Conservation (phyloP, 768 basidiomycete species). For the Tricholoma saponaceum region DNA sequence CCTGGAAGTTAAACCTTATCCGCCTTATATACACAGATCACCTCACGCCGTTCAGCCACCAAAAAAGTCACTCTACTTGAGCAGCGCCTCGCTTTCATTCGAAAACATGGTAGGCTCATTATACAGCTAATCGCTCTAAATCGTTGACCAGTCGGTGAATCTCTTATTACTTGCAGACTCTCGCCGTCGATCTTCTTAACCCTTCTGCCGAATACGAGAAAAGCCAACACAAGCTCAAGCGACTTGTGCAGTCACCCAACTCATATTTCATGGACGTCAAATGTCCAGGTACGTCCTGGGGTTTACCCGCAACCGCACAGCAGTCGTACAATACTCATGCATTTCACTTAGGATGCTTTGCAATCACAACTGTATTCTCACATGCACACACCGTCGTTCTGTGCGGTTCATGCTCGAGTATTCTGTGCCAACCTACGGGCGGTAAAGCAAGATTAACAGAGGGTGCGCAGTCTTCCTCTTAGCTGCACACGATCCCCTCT, state of each 20-base stretch:
- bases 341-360: slow-evolving; percentile 75
- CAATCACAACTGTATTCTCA: slow-evolving; percentile 97
- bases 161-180: slow-evolving; percentile 63
- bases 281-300: slow-evolving; percentile 87
- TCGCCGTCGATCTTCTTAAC: slow-evolving; percentile 97
- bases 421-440: slow-evolving; percentile 97
- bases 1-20: slow-evolving; percentile 36
- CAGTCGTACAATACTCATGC: slow-evolving; percentile 4
- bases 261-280: slow-evolving; percentile 99
- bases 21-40: slow-evolving; percentile 36
- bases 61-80: slow-evolving; percentile 23
- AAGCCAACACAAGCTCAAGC: slow-evolving; percentile 97
- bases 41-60: slow-evolving; percentile 27
- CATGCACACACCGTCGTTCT: slow-evolving; percentile 97
- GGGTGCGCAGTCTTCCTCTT: slow-evolving; percentile 54
- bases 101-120: slow-evolving; percentile 27
- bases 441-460: slow-evolving; percentile 98
- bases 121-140: not conserved
- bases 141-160: not conserved
- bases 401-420: slow-evolving; percentile 88
- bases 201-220: slow-evolving; percentile 83
- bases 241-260: slow-evolving; percentile 96
- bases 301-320: not conserved
- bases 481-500: slow-evolving; percentile 3
- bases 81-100: slow-evolving; percentile 16